A percentile compares a stretch with the other conserved stretches of the same genome.
These are phyloP conservation scores for Polyporus arcularius DNA, from an alignment of 768 basidiomycete species.

Conservation along the genomic window DNA sequence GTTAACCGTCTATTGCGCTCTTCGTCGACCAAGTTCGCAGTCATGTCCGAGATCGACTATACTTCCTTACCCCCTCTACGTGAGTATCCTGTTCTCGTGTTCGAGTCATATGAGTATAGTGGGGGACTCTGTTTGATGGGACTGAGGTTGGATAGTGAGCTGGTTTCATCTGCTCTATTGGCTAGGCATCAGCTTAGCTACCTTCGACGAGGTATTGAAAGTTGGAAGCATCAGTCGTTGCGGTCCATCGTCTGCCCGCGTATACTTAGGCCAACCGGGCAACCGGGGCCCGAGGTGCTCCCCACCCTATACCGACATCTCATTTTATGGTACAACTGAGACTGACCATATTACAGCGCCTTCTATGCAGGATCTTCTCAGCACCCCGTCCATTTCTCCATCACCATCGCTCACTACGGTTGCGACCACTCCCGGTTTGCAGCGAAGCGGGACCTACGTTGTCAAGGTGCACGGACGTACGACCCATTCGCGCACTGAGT, in stretches of 20 bases:
- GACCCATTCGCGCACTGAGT: slow-evolving; percentile 62
- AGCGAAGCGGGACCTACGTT: slow-evolving; percentile 63
- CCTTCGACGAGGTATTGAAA: too few relatives aligned
- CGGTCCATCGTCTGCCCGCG: too few relatives aligned
- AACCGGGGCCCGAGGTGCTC: too few relatives aligned
- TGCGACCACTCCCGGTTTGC: slow-evolving; percentile 43
- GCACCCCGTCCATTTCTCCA: slow-evolving; percentile 13
- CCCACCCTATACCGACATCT: too few relatives aligned
- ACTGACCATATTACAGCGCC: slow-evolving; percentile 36
- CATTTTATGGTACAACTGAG: background rate
- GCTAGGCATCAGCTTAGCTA: too few relatives aligned
- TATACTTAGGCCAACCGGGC: too few relatives aligned
- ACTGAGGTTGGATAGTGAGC: too few relatives aligned
- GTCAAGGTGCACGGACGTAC: slow-evolving; percentile 71
- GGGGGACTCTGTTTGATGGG: too few relatives aligned
- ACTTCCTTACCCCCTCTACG: slow-evolving; percentile 66
- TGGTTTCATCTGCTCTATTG: too few relatives aligned
- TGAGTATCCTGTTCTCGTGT: slow-evolving; percentile 41
- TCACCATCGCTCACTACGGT: slow-evolving; percentile 15
- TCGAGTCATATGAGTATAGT: background rate
- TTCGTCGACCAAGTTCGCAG: slow-evolving; percentile 65
- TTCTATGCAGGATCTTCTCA: slow-evolving; percentile 2
- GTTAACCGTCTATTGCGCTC: slow-evolving; percentile 63
- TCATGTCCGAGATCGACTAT: slow-evolving; percentile 58
- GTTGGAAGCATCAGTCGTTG: too few relatives aligned